These are phyloP conservation scores for Coemansia sp. DNA, from an alignment of 192 early-diverging fungal genomes.

Conservation along the genomic window DNA sequence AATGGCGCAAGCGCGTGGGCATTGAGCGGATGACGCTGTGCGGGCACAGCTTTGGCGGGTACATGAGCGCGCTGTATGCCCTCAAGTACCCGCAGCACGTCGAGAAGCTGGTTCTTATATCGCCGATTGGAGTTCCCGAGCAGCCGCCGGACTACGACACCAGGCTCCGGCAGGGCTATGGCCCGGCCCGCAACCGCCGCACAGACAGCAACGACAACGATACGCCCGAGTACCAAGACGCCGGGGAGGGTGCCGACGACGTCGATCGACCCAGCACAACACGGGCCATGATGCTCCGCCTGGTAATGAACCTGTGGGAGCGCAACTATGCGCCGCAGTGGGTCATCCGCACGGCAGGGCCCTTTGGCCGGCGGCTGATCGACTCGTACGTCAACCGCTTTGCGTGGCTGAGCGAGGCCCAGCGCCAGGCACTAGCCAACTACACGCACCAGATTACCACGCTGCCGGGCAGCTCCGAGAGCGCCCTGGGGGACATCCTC, in stretches of 20 bases:
- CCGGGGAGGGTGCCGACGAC: not conserved
- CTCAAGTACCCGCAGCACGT: constrained; percentile 81
- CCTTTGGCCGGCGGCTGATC: constrained; percentile 62
- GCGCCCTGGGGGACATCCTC: constrained; percentile 67
- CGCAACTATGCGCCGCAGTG: constrained; percentile 75
- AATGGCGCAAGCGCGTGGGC: constrained; percentile 71
- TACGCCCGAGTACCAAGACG: constrained; percentile 21
- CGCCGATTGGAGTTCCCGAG: constrained; percentile 73
- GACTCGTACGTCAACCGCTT: constrained; percentile 57
- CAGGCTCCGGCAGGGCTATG: constrained; percentile 23
- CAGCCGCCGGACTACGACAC: constrained; percentile 47
- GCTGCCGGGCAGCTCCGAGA: constrained; percentile 76
- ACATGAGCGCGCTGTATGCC: constrained; percentile 79
- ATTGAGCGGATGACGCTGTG: constrained; percentile 80
- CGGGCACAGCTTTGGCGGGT: constrained; percentile 85
- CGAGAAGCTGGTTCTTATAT: constrained; percentile 79
- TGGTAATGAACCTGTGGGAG: constrained; percentile 60
- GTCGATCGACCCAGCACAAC: constrained; percentile 27
- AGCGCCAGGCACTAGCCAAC: constrained; percentile 62
- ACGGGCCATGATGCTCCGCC: constrained; percentile 17
- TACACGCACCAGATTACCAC: constrained; percentile 80
- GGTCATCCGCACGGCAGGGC: constrained; percentile 69
- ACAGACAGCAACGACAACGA: constrained; percentile 1
- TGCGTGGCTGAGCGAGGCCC: constrained; percentile 57
- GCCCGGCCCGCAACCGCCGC: constrained; percentile 7